phyloP scores from a whole-genome alignment of 1,284 basidiomycete species.

The Volvariella surrecta region DNA sequence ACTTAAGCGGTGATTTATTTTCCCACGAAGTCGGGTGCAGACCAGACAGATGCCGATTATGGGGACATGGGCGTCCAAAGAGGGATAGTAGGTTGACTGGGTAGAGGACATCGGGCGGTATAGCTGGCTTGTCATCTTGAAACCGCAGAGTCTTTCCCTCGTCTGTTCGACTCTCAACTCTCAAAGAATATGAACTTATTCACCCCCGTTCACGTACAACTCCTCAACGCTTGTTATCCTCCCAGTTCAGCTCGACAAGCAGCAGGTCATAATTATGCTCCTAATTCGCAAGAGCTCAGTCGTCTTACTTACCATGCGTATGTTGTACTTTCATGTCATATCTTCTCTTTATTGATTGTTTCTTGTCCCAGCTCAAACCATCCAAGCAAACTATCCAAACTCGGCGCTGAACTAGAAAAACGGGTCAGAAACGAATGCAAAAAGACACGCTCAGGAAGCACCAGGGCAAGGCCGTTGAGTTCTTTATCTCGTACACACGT shows the following conservation, averaged over 20 bases:
- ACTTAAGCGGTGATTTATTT: too few relatives aligned
- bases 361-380: slow-evolving; percentile 50
- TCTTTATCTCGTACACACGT: not conserved
- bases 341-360: slow-evolving; percentile 7
- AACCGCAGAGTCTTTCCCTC: too few relatives aligned
- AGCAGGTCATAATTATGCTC: slow-evolving; percentile 74
- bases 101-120: too few relatives aligned
- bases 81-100: too few relatives aligned
- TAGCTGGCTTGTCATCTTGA: too few relatives aligned
- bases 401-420: slow-evolving; percentile 80
- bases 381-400: slow-evolving; percentile 83
- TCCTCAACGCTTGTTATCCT: slow-evolving; percentile 90
- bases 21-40: too few relatives aligned
- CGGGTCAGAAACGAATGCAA: slow-evolving; percentile 61
- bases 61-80: too few relatives aligned
- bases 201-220: slow-evolving; percentile 79
- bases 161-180: slow-evolving; percentile 9
- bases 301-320: slow-evolving; percentile 88
- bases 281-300: slow-evolving; percentile 86
- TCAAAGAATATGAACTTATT: slow-evolving; percentile 45
- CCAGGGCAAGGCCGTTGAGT: slow-evolving; percentile 75
- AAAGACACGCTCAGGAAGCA: slow-evolving; percentile 64
- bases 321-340: slow-evolving; percentile 9
- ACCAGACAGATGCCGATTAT: too few relatives aligned
- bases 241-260: slow-evolving; percentile 70